Evolutionary conservation across 768 basidiomycete species (phyloP), one percentile per base, ranked within the genome.

Genomic region (Rhodotorula graminis): DNA sequence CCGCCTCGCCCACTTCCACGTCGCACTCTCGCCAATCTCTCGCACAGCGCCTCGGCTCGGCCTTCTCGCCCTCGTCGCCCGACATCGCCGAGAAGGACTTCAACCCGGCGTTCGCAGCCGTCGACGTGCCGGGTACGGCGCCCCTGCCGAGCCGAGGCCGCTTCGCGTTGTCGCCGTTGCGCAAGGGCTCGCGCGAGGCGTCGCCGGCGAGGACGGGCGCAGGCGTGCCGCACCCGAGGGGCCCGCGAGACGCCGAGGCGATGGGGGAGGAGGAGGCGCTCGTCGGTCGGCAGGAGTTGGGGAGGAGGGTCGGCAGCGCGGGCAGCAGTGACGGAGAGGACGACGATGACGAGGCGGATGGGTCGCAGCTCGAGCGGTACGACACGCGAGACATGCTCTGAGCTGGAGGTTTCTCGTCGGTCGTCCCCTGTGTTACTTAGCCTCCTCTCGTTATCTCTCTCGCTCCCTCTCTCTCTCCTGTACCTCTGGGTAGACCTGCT

Each of bases 181-280:
- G 56, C 58, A 62, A 5, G 37, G 52, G 42, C 37, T 42, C n/a
- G 29, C 58, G 52, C 2, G 37, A 47, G 15, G 15, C 25, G 10
- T 52, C 57, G 57, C 31, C 31, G 6, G 6, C 16, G 19, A 15
- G 57, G 14, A 58, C 19, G 33, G 31, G 31, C 31, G 31, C 57
- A 4, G 55, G 55, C 12, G 53, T 61, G 1, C 42, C 64, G 18
- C 53, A 69, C n/a, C 72, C 67, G 25, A 61, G 50, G n/a, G 72
- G 67, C 11, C 65, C 68, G 8, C n/a, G 64, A 0, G 72, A 73
- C 33, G 49, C 61, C 29, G 64, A 73, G 44, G 67, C 53, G 47
- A 61, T 27, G 19, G 44, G 15, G 3, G 67, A 69, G 68, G 69
- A 64, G 31, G 67, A 69, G 44, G 64, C 72, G 23, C 58, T 69